phyloP scores from a whole-genome alignment of 768 basidiomycete species.

The Phylloporus arenicola region DNA sequence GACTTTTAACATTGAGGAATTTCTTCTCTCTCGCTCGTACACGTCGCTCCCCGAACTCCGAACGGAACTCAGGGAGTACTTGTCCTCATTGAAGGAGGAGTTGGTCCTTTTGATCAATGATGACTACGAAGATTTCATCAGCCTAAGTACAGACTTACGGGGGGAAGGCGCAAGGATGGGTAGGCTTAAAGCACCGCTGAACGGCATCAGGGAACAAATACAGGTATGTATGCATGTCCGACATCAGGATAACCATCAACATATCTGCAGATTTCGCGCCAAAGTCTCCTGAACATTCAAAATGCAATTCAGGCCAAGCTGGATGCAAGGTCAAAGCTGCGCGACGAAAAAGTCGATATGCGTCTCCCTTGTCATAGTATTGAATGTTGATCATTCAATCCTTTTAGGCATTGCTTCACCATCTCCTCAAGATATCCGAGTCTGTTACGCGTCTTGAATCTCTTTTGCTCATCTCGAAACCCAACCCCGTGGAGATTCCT shows the following conservation, averaged over 20 bases:
- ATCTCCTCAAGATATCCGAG: conserved; percentile 90
- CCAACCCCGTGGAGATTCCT: conserved; percentile 28
- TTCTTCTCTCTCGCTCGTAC: conserved; percentile 81
- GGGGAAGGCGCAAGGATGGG: conserved; percentile 76
- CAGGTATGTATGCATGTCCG: conserved; percentile 44
- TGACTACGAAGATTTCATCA: conserved; percentile 97
- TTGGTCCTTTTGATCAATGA: conserved; percentile 94
- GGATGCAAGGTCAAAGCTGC: conserved; percentile 61
- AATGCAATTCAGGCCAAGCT: conserved; percentile 75
- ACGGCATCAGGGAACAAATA: conserved; percentile 57
- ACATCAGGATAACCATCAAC: not conserved
- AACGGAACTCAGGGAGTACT: conserved; percentile 80
- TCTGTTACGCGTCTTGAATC: conserved; percentile 84
- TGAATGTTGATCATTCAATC: conserved; percentile 4
- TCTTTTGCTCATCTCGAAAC: conserved; percentile 63
- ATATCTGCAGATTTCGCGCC: conserved; percentile 46
- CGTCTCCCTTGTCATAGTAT: not conserved
- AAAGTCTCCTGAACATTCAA: conserved; percentile 61
- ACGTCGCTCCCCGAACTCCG: conserved; percentile 86
- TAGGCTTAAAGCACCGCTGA: conserved; percentile 63
- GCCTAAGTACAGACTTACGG: conserved; percentile 85
- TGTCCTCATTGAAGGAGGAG: conserved; percentile 82
- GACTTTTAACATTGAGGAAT: conserved; percentile 76
- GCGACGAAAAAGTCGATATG: conserved; percentile 71
- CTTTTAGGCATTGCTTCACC: conserved; percentile 69